A percentile compares a stretch with the other conserved stretches of the same genome.
These are phyloP conservation scores for Alternaria gansuensis DNA, from an alignment of 2,329 filamentous ascomycete genomes.

Conservation along the genomic window DNA sequence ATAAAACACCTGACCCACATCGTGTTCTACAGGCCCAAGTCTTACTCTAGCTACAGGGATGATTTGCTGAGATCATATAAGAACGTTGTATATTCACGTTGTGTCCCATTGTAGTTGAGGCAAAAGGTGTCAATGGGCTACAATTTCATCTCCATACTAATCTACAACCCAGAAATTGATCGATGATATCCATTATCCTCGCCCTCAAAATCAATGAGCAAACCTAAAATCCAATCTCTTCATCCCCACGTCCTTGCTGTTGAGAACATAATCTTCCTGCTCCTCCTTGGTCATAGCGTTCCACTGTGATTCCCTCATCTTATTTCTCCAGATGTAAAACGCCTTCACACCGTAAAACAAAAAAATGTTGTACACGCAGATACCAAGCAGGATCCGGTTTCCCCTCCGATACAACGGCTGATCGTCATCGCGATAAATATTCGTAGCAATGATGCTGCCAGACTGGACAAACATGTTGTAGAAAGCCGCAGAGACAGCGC, in stretches of 20 bases:
- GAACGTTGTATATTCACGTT: background rate
- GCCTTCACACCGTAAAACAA: conserved; percentile 51
- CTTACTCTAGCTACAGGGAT: background rate
- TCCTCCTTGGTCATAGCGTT: conserved; percentile 43
- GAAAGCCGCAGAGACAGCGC: conserved; percentile 53
- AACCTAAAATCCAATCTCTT: conserved; percentile 47
- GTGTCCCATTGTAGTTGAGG: background rate
- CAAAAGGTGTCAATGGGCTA: background rate
- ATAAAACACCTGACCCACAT: background rate
- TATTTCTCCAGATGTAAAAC: conserved; percentile 56
- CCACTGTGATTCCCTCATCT: conserved; percentile 39
- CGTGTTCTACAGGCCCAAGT: background rate
- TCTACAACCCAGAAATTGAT: background rate
- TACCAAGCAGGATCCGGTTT: conserved; percentile 50
- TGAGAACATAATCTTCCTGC: conserved; percentile 40
- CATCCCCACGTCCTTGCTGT: conserved; percentile 42
- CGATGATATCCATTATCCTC: background rate
- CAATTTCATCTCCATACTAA: background rate
- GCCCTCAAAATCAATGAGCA: conserved; percentile 29
- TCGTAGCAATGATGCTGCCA: conserved; percentile 57
- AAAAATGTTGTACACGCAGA: conserved; percentile 46
- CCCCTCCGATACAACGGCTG: conserved; percentile 57
- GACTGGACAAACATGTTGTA: conserved; percentile 59
- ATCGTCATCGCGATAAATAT: conserved; percentile 61
- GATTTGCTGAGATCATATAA: background rate